Evolutionary conservation across 768 basidiomycete genomes (phyloP).

Genomic region (Calocybe cyanea): DNA sequence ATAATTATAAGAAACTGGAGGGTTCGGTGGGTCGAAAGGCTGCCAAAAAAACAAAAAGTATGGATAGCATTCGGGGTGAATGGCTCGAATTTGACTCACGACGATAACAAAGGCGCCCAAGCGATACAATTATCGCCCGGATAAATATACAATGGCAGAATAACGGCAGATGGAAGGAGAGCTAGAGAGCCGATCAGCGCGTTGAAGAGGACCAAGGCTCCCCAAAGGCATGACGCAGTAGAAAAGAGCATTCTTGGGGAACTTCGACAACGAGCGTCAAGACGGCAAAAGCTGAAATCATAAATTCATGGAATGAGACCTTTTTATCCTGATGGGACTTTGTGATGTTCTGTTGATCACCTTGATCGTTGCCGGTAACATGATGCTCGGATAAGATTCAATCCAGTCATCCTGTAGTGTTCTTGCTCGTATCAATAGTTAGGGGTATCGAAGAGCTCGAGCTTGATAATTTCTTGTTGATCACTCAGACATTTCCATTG

Average conservation of each 20-base stretch:
- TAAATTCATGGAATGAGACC: too few relatives aligned
- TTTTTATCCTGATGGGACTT: too few relatives aligned
- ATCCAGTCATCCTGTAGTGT: too few relatives aligned
- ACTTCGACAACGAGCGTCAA: too few relatives aligned
- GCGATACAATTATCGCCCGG: conserved; percentile 20
- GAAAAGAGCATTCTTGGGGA: background rate
- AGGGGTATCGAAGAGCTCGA: too few relatives aligned
- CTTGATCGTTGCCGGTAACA: too few relatives aligned
- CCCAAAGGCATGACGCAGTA: background rate
- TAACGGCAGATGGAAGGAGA: conserved; percentile 20
- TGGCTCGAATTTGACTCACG: conserved; percentile 13
- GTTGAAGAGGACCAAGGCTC: conserved; percentile 5
- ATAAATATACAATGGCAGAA: conserved; percentile 30
- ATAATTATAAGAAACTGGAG: conserved; percentile 27
- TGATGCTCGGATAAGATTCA: too few relatives aligned
- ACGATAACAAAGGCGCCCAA: conserved; percentile 23
- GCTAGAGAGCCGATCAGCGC: conserved; percentile 11
- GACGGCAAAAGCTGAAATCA: too few relatives aligned
- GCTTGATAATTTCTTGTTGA: too few relatives aligned
- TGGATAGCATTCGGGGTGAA: background rate
- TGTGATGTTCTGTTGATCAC: too few relatives aligned
- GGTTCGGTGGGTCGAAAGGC: conserved; percentile 22
- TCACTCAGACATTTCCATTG: too few relatives aligned
- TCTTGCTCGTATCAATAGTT: too few relatives aligned
- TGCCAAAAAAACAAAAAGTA: conserved; percentile 1